Base-by-base conservation (phyloP, 2,329 filamentous ascomycete species). In the Didymella arachidicola region DNA sequence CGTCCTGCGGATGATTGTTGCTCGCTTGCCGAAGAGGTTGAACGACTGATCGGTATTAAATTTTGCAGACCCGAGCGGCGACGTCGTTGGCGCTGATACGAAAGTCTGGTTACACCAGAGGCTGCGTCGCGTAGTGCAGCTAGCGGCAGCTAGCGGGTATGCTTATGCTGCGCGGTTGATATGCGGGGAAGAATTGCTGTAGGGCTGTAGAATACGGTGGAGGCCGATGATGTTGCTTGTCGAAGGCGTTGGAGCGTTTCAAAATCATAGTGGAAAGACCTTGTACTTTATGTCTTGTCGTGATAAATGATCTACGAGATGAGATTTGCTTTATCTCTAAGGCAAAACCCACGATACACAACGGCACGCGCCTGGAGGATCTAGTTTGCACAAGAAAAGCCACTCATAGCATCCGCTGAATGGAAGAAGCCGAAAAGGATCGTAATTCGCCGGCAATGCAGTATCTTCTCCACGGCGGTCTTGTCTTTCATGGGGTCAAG, bases 351-450 rank as follows among this genome's bases (percentile, higher is more conserved):
- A 70, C 61, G 71, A 74, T 72, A 71, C 63, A 68, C 66, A 67
- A 68, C 64, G 65, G 62, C 50, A 59, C 60, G 59, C 56, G 43
- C 32, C 29, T 32, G 34, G 36, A 59, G n/a, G 56, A 66, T 61
- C 62, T 69, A 71, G 63, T 57, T 62, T 51, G 30, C 45, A 39
- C 44, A 58, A 57, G 63, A 64, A 66, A 62, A 57, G 41, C 60
- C 49, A 59, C 62, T 62, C 39, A 41, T 54, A 51, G 39, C 42
- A 60, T 63, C 61, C 60, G 61, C 56, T 42, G 34, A 61, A 57
- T 71, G 70, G 72, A 75, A 68, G 57, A 64, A 64, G 69, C 72
- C 71, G 71, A 71, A 45, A 56, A 49, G 61, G 58, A 61, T 70
- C 66, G 71, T 71, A 63, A 62, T 51, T 56, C 65, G 69, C 70